Percentiles rank a stretch among this genome's conserved stretches.
phyloP scores from a whole-genome alignment of 2,329 filamentous ascomycete genomes.

The Exophiala calicioides region DNA sequence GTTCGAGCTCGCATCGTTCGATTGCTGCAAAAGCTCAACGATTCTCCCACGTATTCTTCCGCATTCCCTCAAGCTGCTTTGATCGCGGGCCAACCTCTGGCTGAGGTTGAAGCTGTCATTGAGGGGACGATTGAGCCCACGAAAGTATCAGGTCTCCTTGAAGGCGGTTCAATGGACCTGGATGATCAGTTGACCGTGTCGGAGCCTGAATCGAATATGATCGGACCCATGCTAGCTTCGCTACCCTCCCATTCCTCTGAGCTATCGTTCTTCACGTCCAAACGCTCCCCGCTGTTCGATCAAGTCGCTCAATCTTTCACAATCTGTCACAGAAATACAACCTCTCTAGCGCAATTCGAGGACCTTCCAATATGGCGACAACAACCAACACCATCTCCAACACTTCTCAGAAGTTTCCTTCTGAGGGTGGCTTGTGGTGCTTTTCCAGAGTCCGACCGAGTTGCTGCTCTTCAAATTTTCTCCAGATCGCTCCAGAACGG shows the following conservation, averaged over 20 bases:
- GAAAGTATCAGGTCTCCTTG: constrained; percentile 51
- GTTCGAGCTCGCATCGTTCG: constrained; percentile 66
- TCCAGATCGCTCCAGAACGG: constrained; percentile 56
- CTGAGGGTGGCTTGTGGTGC: constrained; percentile 23
- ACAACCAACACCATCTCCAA: constrained; percentile 2
- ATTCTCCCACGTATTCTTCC: constrained; percentile 60
- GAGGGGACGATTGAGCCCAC: constrained; percentile 66
- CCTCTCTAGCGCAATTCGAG: constrained; percentile 39
- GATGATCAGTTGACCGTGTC: constrained; percentile 28
- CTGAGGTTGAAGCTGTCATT: constrained; percentile 72
- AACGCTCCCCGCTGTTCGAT: constrained; percentile 39
- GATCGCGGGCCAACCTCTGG: constrained; percentile 69
- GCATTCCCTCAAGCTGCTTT: constrained; percentile 68
- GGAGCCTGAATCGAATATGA: constrained; percentile 33
- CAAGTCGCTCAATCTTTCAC: constrained; percentile 43
- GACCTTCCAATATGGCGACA: constrained; percentile 41
- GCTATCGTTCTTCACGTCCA: constrained; percentile 41
- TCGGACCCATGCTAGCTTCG: constrained; percentile 38
- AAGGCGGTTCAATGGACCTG: constrained; percentile 56
- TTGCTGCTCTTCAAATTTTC: constrained; percentile 18
- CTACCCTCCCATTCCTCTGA: constrained; percentile 33
- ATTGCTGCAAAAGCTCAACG: constrained; percentile 66
- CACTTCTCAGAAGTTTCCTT: constrained; percentile 25
- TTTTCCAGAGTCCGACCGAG: constrained; percentile 43
- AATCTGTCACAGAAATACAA: constrained; percentile 35